These are phyloP conservation scores for Mallotus repandus DNA, from an alignment of 441 rosid species.

Conservation along the genomic window DNA sequence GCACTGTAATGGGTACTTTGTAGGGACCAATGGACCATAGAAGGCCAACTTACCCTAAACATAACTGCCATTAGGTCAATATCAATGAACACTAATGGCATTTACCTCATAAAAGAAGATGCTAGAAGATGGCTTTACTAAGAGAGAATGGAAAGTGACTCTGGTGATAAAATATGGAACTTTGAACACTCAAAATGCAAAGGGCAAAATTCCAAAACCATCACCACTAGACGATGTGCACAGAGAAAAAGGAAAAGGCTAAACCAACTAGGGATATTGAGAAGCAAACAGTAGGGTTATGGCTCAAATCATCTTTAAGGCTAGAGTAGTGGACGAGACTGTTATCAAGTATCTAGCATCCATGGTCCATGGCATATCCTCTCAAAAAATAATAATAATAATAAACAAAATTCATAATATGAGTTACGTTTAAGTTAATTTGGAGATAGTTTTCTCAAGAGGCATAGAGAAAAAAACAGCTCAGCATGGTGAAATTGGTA, in stretches of 20 bases:
- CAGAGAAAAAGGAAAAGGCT: neutral
- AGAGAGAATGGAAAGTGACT: neutral
- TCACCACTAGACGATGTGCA: neutral
- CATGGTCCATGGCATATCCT: neutral
- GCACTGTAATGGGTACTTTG: neutral
- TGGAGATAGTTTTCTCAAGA: no score
- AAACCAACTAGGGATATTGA: neutral
- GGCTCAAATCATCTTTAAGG: slow-evolving; percentile 2
- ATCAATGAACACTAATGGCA: neutral
- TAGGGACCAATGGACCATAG: slow-evolving; percentile 14
- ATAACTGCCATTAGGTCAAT: neutral
- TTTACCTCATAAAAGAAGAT: neutral
- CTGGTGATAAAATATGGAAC: slow-evolving; percentile 1
- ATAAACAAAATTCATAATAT: neutral
- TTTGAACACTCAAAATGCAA: neutral
- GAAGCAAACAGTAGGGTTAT: neutral
- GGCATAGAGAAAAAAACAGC: neutral
- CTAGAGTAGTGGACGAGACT: neutral
- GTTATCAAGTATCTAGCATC: neutral
- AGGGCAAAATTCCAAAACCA: neutral
- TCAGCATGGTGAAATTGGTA: neutral
- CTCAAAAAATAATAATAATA: neutral
- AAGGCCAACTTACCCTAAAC: neutral
- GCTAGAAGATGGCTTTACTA: neutral
- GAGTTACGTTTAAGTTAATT: no score